A percentile compares a stretch with the other conserved stretches of the same genome.
phyloP scores from a whole-genome alignment of 495 filamentous ascomycete species.

The Echria macrotheca region DNA sequence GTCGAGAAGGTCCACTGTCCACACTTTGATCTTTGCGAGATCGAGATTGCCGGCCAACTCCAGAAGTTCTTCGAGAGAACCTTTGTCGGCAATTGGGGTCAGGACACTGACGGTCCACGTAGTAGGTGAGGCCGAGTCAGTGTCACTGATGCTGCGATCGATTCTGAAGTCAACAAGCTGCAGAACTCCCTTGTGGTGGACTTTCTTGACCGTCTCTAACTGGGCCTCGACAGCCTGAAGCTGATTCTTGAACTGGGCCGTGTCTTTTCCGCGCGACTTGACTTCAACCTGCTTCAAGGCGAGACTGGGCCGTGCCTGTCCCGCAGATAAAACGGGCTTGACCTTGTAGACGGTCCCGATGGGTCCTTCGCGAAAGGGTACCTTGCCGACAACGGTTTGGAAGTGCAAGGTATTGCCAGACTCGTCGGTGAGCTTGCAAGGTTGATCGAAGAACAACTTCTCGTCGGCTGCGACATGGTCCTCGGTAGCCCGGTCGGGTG shows the following conservation, averaged over 20 bases:
- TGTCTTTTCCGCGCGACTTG: constrained; percentile 49
- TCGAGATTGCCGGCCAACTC: constrained; percentile 69
- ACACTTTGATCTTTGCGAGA: constrained; percentile 67
- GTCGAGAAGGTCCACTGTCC: constrained; percentile 87
- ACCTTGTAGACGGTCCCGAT: constrained; percentile 61
- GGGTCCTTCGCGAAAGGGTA: constrained; percentile 50
- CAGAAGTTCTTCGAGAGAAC: constrained; percentile 74
- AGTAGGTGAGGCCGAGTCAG: constrained; percentile 29
- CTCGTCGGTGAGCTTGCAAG: constrained; percentile 54
- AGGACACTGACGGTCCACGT: constrained; percentile 77
- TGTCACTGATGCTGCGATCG: constrained; percentile 38
- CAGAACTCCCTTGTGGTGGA: constrained; percentile 72
- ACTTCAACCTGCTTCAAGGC: constrained; percentile 66
- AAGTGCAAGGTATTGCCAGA: constrained; percentile 54
- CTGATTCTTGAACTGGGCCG: constrained; percentile 57
- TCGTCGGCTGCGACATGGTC: constrained; percentile 24
- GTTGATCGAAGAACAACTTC: constrained; percentile 62
- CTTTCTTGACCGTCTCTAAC: constrained; percentile 64
- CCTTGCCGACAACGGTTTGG: constrained; percentile 58
- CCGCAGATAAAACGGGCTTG: constrained; percentile 53
- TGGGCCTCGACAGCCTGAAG: constrained; percentile 61
- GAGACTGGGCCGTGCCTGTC: constrained; percentile 51
- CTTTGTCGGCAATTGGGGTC: constrained; percentile 72
- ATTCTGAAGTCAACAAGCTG: constrained; percentile 80
- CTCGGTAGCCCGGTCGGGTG: constrained; percentile 26